Evolutionary conservation across 345 rosid genomes (phyloP).

Genomic region (Anacardium occidentale): DNA sequence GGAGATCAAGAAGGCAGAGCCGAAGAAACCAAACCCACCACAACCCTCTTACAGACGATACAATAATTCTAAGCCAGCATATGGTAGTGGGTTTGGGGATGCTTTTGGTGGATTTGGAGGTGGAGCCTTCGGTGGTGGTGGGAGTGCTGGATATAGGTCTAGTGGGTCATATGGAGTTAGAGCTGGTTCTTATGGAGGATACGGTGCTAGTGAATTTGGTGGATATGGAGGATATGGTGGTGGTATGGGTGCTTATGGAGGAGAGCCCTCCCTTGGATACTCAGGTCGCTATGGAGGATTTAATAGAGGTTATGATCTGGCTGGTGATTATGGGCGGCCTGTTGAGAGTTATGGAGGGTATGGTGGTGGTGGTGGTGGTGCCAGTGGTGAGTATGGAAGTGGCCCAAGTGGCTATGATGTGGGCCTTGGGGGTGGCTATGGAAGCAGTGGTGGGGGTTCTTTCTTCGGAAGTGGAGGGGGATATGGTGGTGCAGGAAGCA

Average conservation of each 20-base stretch:
- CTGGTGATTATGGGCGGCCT: slow-evolving; percentile 62
- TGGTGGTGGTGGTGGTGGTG: slow-evolving; percentile 39
- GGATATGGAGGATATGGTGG: slow-evolving; percentile 66
- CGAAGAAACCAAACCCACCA: slow-evolving; percentile 82
- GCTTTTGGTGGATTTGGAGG: slow-evolving; percentile 40
- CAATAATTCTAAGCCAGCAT: slow-evolving; percentile 57
- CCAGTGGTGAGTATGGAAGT: slow-evolving; percentile 42
- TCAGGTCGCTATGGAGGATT: slow-evolving; percentile 75
- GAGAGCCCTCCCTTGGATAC: slow-evolving; percentile 68
- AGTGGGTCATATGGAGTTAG: slow-evolving; percentile 66
- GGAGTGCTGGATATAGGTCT: slow-evolving; percentile 53
- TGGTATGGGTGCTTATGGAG: slow-evolving; percentile 68
- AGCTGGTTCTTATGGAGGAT: slow-evolving; percentile 59
- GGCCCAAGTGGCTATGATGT: slow-evolving; percentile 32
- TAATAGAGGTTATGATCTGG: slow-evolving; percentile 61
- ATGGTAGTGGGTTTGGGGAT: slow-evolving; percentile 53
- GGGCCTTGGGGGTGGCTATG: slow-evolving; percentile 39
- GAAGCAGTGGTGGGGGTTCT: slow-evolving; percentile 38
- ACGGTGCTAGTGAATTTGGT: slow-evolving; percentile 62
- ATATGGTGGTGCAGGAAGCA: slow-evolving; percentile 60
- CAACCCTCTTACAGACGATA: slow-evolving; percentile 58
- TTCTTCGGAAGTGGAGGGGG: slow-evolving; percentile 48
- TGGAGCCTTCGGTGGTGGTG: slow-evolving; percentile 60
- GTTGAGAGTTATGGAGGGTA: slow-evolving; percentile 59
- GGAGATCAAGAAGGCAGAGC: slow-evolving; percentile 98